Conservation (phyloP, 495 filamentous ascomycete genomes). For the Glarea lozoyensis region DNA sequence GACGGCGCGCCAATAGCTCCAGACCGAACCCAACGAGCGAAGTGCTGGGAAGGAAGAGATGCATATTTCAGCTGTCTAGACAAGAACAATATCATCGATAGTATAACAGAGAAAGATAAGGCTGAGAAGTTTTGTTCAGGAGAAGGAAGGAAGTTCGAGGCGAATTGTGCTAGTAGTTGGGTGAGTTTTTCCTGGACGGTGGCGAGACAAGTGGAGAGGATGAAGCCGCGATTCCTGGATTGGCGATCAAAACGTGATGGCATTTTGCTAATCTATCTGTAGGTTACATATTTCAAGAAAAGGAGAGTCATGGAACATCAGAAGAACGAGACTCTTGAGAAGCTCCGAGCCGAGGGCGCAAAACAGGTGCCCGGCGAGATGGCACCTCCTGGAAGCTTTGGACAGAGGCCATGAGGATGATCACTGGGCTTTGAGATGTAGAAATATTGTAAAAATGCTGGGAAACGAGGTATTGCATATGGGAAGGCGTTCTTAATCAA, state of each 20-base stretch:
- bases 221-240: too few relatives aligned
- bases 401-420: slow-evolving; percentile 8
- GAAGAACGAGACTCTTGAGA: slow-evolving; percentile 68
- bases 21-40: slow-evolving; percentile 1
- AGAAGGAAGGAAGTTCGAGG: slow-evolving; percentile 59
- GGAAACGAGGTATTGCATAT: slow-evolving; percentile 1
- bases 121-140: slow-evolving; percentile 57
- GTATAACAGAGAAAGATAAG: slow-evolving; percentile 52
- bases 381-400: slow-evolving; percentile 12
- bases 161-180: slow-evolving; percentile 72
- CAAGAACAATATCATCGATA: slow-evolving; percentile 69
- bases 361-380: slow-evolving; percentile 36
- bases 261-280: slow-evolving; percentile 5
- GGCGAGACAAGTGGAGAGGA: neutral
- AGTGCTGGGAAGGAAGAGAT: slow-evolving; percentile 59
- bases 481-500: slow-evolving; percentile 9
- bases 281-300: slow-evolving; percentile 98
- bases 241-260: neutral
- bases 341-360: slow-evolving; percentile 73
- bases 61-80: slow-evolving; percentile 81
- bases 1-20: slow-evolving; percentile 38
- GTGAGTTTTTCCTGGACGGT: slow-evolving; percentile 38
- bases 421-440: neutral
- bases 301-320: slow-evolving; percentile 86
- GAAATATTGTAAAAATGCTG: neutral